A percentile compares a stretch with the other conserved stretches of the same genome.
Evolutionary conservation across 768 basidiomycete species (phyloP).

Genomic region (Rhodocollybia butyracea): DNA sequence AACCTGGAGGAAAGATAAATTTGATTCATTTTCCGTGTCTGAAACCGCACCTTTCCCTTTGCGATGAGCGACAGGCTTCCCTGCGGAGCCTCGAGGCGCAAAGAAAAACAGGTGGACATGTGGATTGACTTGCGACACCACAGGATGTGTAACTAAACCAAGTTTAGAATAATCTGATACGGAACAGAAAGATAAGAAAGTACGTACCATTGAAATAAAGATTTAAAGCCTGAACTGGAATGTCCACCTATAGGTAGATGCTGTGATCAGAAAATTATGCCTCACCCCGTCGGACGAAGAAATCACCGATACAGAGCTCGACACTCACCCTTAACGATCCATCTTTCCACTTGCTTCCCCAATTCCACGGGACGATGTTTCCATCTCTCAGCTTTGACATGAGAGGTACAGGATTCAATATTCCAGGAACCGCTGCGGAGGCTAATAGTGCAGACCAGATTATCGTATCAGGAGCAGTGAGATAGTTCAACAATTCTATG

Average conservation of each 20-base stretch:
- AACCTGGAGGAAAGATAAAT: constrained; percentile 43
- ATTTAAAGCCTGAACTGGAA: constrained; percentile 85
- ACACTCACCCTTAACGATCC: constrained; percentile 68
- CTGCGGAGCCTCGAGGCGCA: constrained; percentile 83
- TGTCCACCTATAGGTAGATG: constrained; percentile 68
- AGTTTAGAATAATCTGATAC: background rate
- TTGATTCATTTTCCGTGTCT: background rate
- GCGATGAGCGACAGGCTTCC: constrained; percentile 90
- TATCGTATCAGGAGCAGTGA: constrained; percentile 91
- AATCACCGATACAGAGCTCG: too few relatives aligned
- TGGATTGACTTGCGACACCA: constrained; percentile 92
- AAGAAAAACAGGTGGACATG: constrained; percentile 96
- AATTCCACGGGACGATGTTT: constrained; percentile 85
- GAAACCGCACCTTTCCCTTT: constrained; percentile 75
- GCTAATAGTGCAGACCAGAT: constrained; percentile 82
- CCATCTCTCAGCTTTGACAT: constrained; percentile 89
- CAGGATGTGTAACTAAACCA: constrained; percentile 75
- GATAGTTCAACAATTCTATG: constrained; percentile 91
- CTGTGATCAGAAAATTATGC: constrained; percentile 1
- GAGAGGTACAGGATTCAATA: constrained; percentile 90
- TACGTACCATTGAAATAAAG: constrained; percentile 79
- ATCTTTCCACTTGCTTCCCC: constrained; percentile 93
- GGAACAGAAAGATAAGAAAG: background rate
- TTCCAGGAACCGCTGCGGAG: constrained; percentile 93
- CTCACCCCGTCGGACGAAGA: constrained; percentile 1